Base-by-base conservation (phyloP, 139 green algal genomes). In the Eudorina sp. region DNA sequence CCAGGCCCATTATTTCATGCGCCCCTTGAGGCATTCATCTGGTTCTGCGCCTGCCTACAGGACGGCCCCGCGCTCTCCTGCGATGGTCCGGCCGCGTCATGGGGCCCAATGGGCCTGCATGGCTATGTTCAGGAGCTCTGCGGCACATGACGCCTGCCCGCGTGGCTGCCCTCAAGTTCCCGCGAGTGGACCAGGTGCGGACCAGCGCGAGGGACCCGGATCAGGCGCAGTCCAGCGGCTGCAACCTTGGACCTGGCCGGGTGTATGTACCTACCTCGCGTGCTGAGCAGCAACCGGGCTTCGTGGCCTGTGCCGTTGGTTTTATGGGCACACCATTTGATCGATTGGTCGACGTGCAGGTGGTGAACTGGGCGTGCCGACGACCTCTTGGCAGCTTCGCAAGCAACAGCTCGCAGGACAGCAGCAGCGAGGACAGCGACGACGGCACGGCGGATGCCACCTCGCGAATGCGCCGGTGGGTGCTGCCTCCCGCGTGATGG, bases 61-160 rank as follows among this genome's bases (percentile, higher is more conserved):
- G 9, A 0, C 53, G 55, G 36, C 78, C 55, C 6, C 78, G 78
- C 40, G 55, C 55, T n/a, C 55, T 85, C 19, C 36, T 43, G 53
- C 78, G 78, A 25, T 85, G 78, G 78, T 74, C 38, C 3, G 78
- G 78, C 25, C 78, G 78, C 38, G 55, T 58, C 4, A 38, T 85
- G 55, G 78, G 25, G 1, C 25, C 58, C 55, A 64, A 13, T 9
- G 78, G 78, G 4, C 78, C 78, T 25, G 55, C 16, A 18, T 85
- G 78, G 78, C 55, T 85, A 23, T 9, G 55, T 14, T 53, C 38
- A 5, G 38, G 29, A 11, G 78, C 45, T 27, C 25, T 85, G 55
- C 78, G 78, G 55, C 36, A 40, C 13, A 58, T 74, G 78, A 6
- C 38, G 38, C 78, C 78, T 11, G 36, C 55, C 3, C 55, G 40